Evolutionary conservation across 805 yeast species (phyloP), one percentile per base, ranked within the genome.

Genomic region (Metschnikowia baotianmanensis): DNA sequence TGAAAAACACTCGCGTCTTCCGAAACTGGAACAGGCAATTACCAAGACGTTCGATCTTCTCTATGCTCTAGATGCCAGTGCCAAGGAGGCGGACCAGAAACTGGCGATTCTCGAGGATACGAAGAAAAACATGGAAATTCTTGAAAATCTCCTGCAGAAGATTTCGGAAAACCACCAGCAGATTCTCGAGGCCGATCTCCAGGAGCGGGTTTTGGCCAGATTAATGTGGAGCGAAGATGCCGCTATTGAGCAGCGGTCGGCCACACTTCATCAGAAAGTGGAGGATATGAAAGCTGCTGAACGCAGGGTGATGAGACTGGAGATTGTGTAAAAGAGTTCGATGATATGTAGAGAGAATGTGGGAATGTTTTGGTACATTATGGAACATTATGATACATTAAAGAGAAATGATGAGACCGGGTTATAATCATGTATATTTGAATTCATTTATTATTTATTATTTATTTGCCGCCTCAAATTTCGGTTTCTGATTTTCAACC

Each of bases 241-340:
- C 1, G 53, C 45, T 2, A 50, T 58, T 9, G 53, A 48, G 9
- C 17, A 35, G 16, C 50, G 63, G 9, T 45, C 56, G 5, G 44
- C 47, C 12, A 38, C 43, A 15, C 50, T 64, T 22, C 57, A 59
- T 29, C 48, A 42, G 9, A 19, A 53, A 33, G 65, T 60, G 11
- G 67, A 63, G 22, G 45, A 41, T 6, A 36, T 50, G 3, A 36
- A 36, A 23, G 44, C 34, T 4, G 47, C 47, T 2, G 54, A 46
- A 21, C 18, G 27, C 8, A 18, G 51, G n/a, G 46, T 35, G 2
- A 25, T 37, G 4, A 8, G 36, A 11, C 12, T 18, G 4, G 27
- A 9, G 11, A 23, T n/a, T 16, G 2, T 1, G 13, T 26, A 15
- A 26, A n/a, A 26, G 16, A 3, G 13, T 23, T 23, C 4, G n/a